Percentiles rank a stretch among this genome's conserved stretches.
Conservation (phyloP, 768 basidiomycete species). For the Collybia mongolica region DNA sequence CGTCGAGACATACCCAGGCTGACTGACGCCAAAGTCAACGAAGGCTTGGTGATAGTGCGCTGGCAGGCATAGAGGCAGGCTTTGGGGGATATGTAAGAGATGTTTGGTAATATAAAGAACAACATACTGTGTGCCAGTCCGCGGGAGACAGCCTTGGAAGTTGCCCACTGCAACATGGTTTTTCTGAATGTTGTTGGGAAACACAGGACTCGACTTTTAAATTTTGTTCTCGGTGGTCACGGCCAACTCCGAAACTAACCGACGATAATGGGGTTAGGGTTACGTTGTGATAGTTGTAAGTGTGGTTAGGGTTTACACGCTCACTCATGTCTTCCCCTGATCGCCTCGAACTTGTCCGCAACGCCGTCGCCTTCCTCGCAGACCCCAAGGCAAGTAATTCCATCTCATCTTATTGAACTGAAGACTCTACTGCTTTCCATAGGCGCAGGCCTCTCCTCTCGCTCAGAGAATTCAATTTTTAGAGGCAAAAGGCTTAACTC, state of each 20-base stretch:
- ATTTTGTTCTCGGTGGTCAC: conserved; percentile 16
- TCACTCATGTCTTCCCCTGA: conserved; percentile 39
- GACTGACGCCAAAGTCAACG: conserved; percentile 15
- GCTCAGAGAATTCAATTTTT: conserved; percentile 90
- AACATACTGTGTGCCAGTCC: conserved; percentile 45
- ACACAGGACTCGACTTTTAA: conserved; percentile 1
- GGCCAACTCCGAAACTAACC: conserved; percentile 22
- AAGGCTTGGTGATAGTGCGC: conserved; percentile 27
- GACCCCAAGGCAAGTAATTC: conserved; percentile 65
- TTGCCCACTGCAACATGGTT: conserved; percentile 52
- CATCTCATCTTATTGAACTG: not conserved
- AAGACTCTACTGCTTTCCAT: not conserved
- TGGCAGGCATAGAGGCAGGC: conserved; percentile 33
- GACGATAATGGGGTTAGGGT: conserved; percentile 9
- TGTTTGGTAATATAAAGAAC: not conserved
- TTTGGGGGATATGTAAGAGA: conserved; percentile 7
- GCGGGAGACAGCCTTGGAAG: conserved; percentile 49
- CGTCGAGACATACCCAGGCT: conserved; percentile 26
- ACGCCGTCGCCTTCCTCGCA: conserved; percentile 82
- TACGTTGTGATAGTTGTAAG: no score
- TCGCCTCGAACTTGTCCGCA: conserved; percentile 72
- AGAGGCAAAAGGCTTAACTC: conserved; percentile 89
- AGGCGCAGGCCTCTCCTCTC: conserved; percentile 79
- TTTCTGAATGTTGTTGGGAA: conserved; percentile 16
- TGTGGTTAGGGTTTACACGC: conserved; percentile 7